Evolutionary conservation across 768 basidiomycete species (phyloP), one percentile per base, ranked within the genome.

Genomic region (Leccinum aurantiacum): DNA sequence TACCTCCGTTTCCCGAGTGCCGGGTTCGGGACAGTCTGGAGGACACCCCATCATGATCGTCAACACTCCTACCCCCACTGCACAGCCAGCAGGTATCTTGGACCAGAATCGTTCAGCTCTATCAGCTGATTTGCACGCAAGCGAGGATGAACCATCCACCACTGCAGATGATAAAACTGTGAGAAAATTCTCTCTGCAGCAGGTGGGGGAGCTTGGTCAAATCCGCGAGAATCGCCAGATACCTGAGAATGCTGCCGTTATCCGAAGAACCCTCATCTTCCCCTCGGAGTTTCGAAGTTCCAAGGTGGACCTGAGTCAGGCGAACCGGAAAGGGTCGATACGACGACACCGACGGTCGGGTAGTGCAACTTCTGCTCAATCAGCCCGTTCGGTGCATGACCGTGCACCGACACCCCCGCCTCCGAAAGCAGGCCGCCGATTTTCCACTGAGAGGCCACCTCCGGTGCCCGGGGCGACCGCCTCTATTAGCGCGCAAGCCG

Each of bases 381-480:
- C 91, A 0, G 83, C 76, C 64, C 86, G 87, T 58, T 92, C 91
- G 47, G 79, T 92, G 29, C 87, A 90, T 64, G 92, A 93, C 64
- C 88, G 91, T 55, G 88, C 78, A 13, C 91, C 91, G 11, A 93
- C 92, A 8, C 91, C 91, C n/a, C 92, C 91, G 17, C 92, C 92
- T 33, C 85, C 89, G 14, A 83, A 83, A 63, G 76, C 82, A 5
- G 64, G 73, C 33, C 82, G 81, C 62, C 84, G 88, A 38, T 90
- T 91, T 75, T 89, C 89, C 22, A 78, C 75, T 59, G 86, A 88
- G 65, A 76, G 76, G 38, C 81, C 86, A 3, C 89, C 90, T 47
- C 90, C 90, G 10, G 78, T 91, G 37, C 90, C 90, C 10, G 82
- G 82, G 41, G 71, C 88, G 53, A 83, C 88, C 41, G 72, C 77